Evolutionary conservation across 495 filamentous ascomycete genomes (phyloP), one percentile per base, ranked within the genome.

Genomic region (Tuber umbilicatum): DNA sequence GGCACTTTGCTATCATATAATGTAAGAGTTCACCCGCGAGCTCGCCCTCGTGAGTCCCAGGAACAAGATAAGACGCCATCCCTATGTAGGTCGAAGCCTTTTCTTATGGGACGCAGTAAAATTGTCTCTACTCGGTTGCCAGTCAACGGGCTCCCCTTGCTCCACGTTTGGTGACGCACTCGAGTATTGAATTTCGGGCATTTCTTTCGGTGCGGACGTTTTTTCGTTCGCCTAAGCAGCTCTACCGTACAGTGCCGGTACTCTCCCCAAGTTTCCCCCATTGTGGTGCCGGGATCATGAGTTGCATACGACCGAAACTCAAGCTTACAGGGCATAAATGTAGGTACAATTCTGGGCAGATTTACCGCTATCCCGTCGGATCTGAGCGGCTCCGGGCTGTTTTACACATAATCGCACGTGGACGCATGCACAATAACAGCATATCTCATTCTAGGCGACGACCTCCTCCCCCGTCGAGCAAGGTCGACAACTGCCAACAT

Each of bases 371-470:
- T 64, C 35, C 55, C 55, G 3, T 64, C 16, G 5, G 55, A 64
- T 64, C 55, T 31, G 31, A 35, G 55, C 10, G 27, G 27, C 55
- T 14, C 55, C 5, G 55, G 55, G 55, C 27, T 64, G 55, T 35
- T 35, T 35, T 31, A 14, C 55, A 12, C 55, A 35, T 64, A 12
- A 5, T 64, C 27, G 14, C 55, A 64, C 55, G 27, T 64, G 55
- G 55, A 64, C 31, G 27, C 55, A 35, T 64, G 55, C 55, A 64
- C 55, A 64, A 64, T 64, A n/a, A n/a, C n/a, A n/a, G n/a, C n/a
- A n/a, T n/a, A 64, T 19, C 47, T 27, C 27, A 64, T 35, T 14
- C 45, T 9, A 31, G 3, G 55, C 55, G 55, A 27, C 55, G 27
- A 64, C 55, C 55, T 64, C 31, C 27, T 64, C 35, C 55, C 55